A percentile compares a stretch with the other conserved stretches of the same genome.
These are phyloP conservation scores for Cryptococcus sp. DNA, from an alignment of 1,284 basidiomycete species.

Conservation along the genomic window DNA sequence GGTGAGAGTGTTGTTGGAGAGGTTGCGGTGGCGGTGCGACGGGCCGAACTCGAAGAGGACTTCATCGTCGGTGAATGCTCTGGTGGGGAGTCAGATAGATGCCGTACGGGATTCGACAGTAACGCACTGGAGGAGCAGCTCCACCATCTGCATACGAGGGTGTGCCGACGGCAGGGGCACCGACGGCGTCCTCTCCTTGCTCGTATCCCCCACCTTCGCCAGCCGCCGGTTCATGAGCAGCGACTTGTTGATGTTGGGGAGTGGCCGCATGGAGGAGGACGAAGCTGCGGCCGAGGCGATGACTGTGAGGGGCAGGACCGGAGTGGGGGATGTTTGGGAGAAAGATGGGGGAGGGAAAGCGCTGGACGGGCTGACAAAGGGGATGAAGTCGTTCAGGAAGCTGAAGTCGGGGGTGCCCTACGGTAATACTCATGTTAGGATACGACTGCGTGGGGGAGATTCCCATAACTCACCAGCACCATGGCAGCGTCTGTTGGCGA, in stretches of 20 bases:
- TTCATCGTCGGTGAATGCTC: constrained; percentile 23
- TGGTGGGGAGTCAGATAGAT: constrained; percentile 3
- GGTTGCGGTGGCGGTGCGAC: constrained; percentile 18
- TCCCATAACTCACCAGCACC: background rate
- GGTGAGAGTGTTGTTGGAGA: constrained; percentile 17
- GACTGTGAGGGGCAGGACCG: background rate
- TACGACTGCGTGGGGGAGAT: background rate
- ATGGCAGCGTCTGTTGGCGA: background rate
- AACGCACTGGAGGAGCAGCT: constrained; percentile 21
- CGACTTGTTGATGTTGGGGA: constrained; percentile 22
- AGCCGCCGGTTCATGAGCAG: constrained; percentile 15
- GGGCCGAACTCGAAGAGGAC: constrained; percentile 32
- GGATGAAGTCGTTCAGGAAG: constrained; percentile 22
- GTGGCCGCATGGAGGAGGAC: constrained; percentile 10
- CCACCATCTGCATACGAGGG: constrained; percentile 20
- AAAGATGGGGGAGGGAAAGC: constrained; percentile 4
- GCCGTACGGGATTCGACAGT: background rate
- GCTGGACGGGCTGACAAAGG: constrained; percentile 10
- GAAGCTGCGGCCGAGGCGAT: constrained; percentile 3
- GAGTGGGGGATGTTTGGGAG: constrained; percentile 1
- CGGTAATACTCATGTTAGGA: too few relatives aligned
- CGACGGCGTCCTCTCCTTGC: constrained; percentile 6
- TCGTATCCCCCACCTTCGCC: constrained; percentile 8
- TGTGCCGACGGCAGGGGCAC: constrained; percentile 7
- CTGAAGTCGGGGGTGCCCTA: constrained; percentile 14